Percentiles rank a stretch among this genome's conserved stretches.
phyloP scores from a whole-genome alignment of 2,329 filamentous ascomycete species.

The Penicillium oxalicum region DNA sequence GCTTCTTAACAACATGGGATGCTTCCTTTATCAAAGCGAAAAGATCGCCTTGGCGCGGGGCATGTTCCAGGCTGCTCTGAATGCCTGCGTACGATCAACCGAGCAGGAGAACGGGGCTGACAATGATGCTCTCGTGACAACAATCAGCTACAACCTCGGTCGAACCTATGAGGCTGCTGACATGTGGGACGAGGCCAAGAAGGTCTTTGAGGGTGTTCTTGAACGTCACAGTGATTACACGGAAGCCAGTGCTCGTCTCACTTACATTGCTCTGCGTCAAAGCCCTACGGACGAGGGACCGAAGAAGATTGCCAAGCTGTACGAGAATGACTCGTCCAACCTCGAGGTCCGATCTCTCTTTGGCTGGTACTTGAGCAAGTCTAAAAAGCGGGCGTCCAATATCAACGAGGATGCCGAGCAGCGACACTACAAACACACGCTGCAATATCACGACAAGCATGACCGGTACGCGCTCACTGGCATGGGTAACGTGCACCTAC shows the following conservation, averaged over 20 bases:
- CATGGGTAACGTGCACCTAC: constrained; percentile 93
- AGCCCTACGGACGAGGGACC: constrained; percentile 80
- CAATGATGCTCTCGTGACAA: constrained; percentile 86
- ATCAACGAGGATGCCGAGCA: constrained; percentile 86
- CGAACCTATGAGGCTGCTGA: constrained; percentile 85
- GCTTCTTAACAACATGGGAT: constrained; percentile 93
- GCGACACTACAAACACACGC: constrained; percentile 90
- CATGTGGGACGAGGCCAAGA: constrained; percentile 73
- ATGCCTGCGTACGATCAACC: constrained; percentile 75
- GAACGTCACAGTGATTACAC: constrained; percentile 85
- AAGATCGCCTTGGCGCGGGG: constrained; percentile 74
- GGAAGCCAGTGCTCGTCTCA: constrained; percentile 79
- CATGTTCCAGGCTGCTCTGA: constrained; percentile 86
- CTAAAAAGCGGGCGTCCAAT: constrained; percentile 74
- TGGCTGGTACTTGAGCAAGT: constrained; percentile 89
- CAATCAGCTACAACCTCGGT: constrained; percentile 93
- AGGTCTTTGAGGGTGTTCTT: constrained; percentile 80
- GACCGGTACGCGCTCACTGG: constrained; percentile 93
- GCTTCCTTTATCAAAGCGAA: constrained; percentile 86
- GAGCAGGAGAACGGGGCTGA: constrained; percentile 71
- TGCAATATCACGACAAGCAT: constrained; percentile 93
- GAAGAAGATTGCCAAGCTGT: constrained; percentile 76
- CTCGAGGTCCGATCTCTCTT: constrained; percentile 89
- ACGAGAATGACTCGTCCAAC: constrained; percentile 75
- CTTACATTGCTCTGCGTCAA: constrained; percentile 80